Evolutionary conservation across 768 basidiomycete genomes (phyloP).

Genomic region (Steccherinum ochraceum): DNA sequence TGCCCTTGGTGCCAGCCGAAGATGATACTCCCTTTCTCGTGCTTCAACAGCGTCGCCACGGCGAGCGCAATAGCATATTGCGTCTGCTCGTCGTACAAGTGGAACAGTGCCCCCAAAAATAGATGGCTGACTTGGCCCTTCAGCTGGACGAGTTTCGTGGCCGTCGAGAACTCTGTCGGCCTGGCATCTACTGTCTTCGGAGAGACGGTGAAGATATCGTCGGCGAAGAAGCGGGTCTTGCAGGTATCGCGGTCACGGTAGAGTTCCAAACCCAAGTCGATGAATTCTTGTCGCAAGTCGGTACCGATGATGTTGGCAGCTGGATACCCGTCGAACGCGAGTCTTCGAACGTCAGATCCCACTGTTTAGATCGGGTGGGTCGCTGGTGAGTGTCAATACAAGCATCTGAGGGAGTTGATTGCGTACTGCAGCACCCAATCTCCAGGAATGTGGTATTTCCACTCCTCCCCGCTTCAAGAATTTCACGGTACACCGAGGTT

Average conservation of each 20-base stretch:
- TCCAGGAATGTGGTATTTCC: conserved; percentile 23
- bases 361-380: conserved; percentile 13
- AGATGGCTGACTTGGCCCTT: conserved; percentile 21
- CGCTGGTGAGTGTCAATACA: no score
- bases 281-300: conserved; percentile 25
- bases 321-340: conserved; percentile 26
- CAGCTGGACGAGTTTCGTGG: conserved; percentile 18
- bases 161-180: conserved; percentile 2
- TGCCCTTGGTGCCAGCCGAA: conserved; percentile 28
- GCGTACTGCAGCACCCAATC: conserved; percentile 28
- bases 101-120: conserved; percentile 28
- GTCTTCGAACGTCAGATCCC: conserved; percentile 27
- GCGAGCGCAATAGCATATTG: conserved; percentile 26
- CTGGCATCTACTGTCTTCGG: neutral
- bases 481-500: conserved; percentile 19
- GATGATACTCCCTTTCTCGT: conserved; percentile 19
- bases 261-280: conserved; percentile 23
- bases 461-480: conserved; percentile 18
- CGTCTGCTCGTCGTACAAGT: conserved; percentile 26
- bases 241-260: conserved; percentile 18
- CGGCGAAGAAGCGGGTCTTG: conserved; percentile 23
- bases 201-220: conserved; percentile 23
- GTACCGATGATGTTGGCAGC: conserved; percentile 21
- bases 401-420: no score
- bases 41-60: conserved; percentile 19